phyloP scores from a whole-genome alignment of 495 filamentous ascomycete genomes.

The Neurospora africana region DNA sequence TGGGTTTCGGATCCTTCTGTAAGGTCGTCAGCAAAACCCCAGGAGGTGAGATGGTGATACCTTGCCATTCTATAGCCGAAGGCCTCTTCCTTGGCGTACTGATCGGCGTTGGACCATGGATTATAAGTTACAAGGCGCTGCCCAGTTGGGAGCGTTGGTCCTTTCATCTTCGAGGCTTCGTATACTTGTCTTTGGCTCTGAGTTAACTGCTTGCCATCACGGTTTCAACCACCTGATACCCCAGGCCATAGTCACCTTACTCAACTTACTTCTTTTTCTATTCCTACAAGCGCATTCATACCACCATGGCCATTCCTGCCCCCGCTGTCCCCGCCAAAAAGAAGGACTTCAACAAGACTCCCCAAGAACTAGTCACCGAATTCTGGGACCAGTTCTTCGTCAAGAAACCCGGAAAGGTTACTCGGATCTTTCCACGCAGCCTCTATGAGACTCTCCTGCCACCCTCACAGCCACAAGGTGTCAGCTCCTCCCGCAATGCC shows the following conservation, averaged over 20 bases:
- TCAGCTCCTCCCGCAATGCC: conserved; percentile 18
- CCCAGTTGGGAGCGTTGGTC: background rate
- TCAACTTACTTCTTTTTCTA: background rate
- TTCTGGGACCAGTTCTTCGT: conserved; percentile 24
- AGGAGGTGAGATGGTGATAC: background rate
- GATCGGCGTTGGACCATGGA: background rate
- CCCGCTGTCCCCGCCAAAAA: background rate
- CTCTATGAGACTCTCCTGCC: conserved; percentile 21
- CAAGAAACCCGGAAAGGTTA: conserved; percentile 23
- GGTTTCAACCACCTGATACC: background rate
- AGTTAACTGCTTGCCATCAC: background rate
- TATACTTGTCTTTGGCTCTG: background rate
- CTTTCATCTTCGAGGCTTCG: background rate
- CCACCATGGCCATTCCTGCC: background rate
- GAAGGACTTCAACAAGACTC: conserved; percentile 17
- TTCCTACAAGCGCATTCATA: background rate
- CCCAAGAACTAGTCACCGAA: conserved; percentile 17
- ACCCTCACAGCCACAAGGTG: conserved; percentile 10
- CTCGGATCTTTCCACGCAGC: conserved; percentile 21
- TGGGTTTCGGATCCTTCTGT: background rate
- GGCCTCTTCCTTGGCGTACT: background rate
- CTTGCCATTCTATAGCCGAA: background rate
- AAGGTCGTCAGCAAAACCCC: background rate
- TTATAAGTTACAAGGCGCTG: background rate
- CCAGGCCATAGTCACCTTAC: background rate